Conservation (phyloP, 371 early-diverging fungal species). For the Rozella allomycis region DNA sequence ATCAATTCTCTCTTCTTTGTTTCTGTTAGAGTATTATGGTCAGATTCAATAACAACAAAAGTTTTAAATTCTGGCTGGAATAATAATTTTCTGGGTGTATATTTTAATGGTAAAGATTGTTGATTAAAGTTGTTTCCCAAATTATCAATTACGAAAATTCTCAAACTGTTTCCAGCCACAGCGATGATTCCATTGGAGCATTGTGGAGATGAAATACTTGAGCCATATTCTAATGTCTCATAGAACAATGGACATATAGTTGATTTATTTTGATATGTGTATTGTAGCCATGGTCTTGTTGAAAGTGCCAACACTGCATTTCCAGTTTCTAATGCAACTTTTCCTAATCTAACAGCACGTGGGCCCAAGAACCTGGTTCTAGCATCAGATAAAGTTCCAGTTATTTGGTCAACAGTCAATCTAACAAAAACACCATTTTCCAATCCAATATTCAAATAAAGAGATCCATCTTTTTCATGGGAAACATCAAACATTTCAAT, state of each 20-base stretch:
- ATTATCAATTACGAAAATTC: slow-evolving; percentile 66
- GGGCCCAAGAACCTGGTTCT: slow-evolving; percentile 75
- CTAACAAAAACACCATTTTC: slow-evolving; percentile 69
- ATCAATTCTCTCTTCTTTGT: slow-evolving; percentile 32
- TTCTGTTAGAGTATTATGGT: slow-evolving; percentile 50
- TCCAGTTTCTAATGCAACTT: slow-evolving; percentile 18
- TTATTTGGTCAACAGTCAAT: slow-evolving; percentile 56
- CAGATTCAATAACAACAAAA: slow-evolving; percentile 71
- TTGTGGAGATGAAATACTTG: slow-evolving; percentile 68
- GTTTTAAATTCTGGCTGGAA: slow-evolving; percentile 43
- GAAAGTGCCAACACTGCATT: slow-evolving; percentile 62
- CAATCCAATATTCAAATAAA: slow-evolving; percentile 70
- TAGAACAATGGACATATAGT: slow-evolving; percentile 40
- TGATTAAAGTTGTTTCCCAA: slow-evolving; percentile 63
- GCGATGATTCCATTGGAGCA: slow-evolving; percentile 74
- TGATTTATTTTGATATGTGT: slow-evolving; percentile 44
- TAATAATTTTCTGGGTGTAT: slow-evolving; percentile 68
- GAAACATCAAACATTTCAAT: slow-evolving; percentile 47
- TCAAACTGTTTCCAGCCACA: slow-evolving; percentile 57
- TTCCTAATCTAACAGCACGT: slow-evolving; percentile 50
- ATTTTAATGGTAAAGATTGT: slow-evolving; percentile 52
- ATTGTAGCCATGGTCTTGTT: slow-evolving; percentile 73
- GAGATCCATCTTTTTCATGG: slow-evolving; percentile 28
- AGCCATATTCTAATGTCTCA: slow-evolving; percentile 53
- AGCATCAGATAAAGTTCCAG: slow-evolving; percentile 62